Percentiles rank a stretch among this genome's conserved stretches.
Conservation (phyloP, 2,329 filamentous ascomycete genomes). For the Beauveria scarabaeidicola region DNA sequence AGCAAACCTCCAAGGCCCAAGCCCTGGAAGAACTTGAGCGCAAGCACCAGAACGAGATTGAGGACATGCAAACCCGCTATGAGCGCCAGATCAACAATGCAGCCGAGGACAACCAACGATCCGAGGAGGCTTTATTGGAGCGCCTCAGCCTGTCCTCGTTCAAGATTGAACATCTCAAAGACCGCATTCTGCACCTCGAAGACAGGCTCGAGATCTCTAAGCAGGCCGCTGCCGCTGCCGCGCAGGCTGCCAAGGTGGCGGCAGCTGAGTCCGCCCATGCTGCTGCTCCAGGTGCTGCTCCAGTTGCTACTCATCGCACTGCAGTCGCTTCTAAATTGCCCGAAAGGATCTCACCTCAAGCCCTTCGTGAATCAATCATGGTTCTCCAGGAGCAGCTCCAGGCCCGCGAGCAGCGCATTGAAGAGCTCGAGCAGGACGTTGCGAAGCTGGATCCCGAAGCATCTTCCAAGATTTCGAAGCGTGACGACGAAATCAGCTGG, state of each 20-base stretch:
- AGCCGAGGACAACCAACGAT: constrained; percentile 71
- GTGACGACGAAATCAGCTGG: constrained; percentile 91
- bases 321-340: constrained; percentile 44
- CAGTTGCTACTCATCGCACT: constrained; percentile 34
- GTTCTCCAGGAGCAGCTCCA: constrained; percentile 95
- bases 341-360: constrained; percentile 88
- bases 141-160: constrained; percentile 73
- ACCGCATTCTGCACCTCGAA: constrained; percentile 75
- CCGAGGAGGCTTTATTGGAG: constrained; percentile 72
- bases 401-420: constrained; percentile 82
- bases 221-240: constrained; percentile 76
- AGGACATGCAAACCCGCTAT: constrained; percentile 68
- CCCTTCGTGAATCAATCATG: constrained; percentile 89
- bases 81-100: constrained; percentile 64
- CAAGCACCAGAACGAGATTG: constrained; percentile 60
- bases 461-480: constrained; percentile 74
- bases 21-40: constrained; percentile 41
- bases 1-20: constrained; percentile 57
- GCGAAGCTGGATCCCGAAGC: constrained; percentile 66
- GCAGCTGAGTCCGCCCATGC: constrained; percentile 31
- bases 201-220: constrained; percentile 88
- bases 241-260: constrained; percentile 59
- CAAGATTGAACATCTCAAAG: constrained; percentile 77
- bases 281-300: constrained; percentile 24
- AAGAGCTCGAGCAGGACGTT: constrained; percentile 70